Conservation (phyloP, 129 eudicot species). For the Glebionis coronaria region DNA sequence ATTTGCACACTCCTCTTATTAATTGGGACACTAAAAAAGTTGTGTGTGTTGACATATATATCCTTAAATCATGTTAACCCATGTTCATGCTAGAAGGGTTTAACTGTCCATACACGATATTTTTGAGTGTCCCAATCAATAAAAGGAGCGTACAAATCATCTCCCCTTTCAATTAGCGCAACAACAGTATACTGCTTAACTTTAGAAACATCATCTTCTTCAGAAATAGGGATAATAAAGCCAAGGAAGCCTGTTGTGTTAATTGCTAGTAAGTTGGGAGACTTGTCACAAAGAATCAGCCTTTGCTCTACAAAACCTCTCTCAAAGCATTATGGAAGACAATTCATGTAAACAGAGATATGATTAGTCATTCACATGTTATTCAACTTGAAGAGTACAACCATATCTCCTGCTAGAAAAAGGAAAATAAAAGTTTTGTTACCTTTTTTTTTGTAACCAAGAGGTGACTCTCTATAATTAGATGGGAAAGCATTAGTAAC, state of each 20-base stretch:
- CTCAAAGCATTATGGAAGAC: conserved; percentile 33
- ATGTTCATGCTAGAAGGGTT: too few species aligned
- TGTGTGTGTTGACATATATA: too few species aligned
- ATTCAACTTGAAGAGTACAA: neutral
- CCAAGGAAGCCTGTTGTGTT: conserved; percentile 35
- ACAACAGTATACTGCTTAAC: conserved; percentile 17
- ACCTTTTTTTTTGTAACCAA: conserved; percentile 36
- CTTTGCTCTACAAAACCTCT: conserved; percentile 34
- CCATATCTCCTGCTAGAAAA: neutral
- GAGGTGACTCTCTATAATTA: conserved; percentile 24
- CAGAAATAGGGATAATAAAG: neutral
- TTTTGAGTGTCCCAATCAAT: too few species aligned
- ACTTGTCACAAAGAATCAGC: conserved; percentile 33
- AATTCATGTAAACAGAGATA: conserved; percentile 14
- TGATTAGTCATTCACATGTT: neutral
- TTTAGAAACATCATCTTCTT: neutral
- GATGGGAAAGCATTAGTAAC: conserved; percentile 22
- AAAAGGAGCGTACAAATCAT: too few species aligned
- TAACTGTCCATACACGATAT: too few species aligned
- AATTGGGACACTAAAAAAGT: too few species aligned
- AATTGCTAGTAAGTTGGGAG: neutral
- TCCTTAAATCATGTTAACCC: too few species aligned
- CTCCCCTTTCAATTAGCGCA: too few species aligned
- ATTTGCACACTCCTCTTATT: too few species aligned
- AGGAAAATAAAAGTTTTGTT: neutral